Base-by-base conservation (phyloP, 257 asterid species). In the Nicotiana attenuata region DNA sequence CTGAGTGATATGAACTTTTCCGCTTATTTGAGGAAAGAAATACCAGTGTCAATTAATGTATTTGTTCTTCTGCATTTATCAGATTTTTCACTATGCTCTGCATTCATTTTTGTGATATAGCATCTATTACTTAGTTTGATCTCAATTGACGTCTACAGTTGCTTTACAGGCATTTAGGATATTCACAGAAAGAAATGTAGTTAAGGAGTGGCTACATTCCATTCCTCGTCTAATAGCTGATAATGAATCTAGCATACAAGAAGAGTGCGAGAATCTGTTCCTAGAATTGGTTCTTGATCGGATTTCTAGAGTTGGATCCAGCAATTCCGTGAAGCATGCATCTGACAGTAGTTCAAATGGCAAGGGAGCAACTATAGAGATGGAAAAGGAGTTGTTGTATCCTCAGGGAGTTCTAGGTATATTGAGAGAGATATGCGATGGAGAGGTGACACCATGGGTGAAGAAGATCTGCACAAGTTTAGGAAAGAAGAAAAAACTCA, bases 241-340 rank as follows among this genome's bases (percentile, higher is more conserved):
- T 83, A 93, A 92, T 61, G 99, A 96, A 90, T 88, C 97, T 76
- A 89, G 98, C 94, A 91, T 96, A 68, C 99, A 96, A 86, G 99
- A 96, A 85, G 99, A 96, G 89, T 94, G 98, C 31, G 97, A 93
- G 88, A 92, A 82, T 86, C 89, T 96, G 65, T 96, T 96, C 80
- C 86, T 90, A 29, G 99, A 96, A 87, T 89, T 96, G 80, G 90
- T 96, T 81, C 88, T 96, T 66, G 94, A 92, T 83, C 91, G 94
- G 22, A 83, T 96, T 56, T 85, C 93, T 56, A 85, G 82, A 77
- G 90, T 84, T 56, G 92, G 93, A 87, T 85, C 90, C 45, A 78
- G 56, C 82, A 60, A 81, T 82, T 81, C 86, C 50, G 76, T 82
- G 66, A 77, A 75, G 80, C 47, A 77, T 16, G 87, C 82, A 41